Percentiles rank a stretch among this genome's conserved stretches.
phyloP scores from a whole-genome alignment of 2,329 filamentous ascomycete genomes.

The Xylariomycetidae sp. region DNA sequence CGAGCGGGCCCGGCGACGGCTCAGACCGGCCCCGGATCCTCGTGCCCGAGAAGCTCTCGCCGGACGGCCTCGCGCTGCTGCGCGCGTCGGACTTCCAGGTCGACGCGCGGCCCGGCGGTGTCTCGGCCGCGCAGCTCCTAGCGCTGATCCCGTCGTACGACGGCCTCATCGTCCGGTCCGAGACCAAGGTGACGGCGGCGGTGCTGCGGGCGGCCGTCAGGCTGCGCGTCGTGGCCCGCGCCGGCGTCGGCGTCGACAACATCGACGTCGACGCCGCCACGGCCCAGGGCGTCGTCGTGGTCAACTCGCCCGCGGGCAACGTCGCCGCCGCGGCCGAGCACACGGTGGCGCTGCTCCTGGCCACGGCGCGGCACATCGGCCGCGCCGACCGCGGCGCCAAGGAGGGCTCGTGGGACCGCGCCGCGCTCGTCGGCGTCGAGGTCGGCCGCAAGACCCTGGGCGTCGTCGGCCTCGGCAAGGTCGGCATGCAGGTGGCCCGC shows the following conservation, averaged over 20 bases:
- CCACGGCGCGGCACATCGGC: constrained; percentile 69
- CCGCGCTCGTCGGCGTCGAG: constrained; percentile 70
- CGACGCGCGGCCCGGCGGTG: constrained; percentile 56
- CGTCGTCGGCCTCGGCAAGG: constrained; percentile 77
- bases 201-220: constrained; percentile 63
- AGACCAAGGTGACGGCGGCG: constrained; percentile 71
- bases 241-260: constrained; percentile 80
- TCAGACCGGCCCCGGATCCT: constrained; percentile 51
- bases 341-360: constrained; percentile 69
- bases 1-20: no score
- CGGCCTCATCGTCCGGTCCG: constrained; percentile 73
- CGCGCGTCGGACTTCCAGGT: constrained; percentile 60
- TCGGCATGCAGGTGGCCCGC: constrained; percentile 75
- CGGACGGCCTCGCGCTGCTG: constrained; percentile 70
- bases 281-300: constrained; percentile 68
- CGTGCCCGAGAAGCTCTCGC: constrained; percentile 74
- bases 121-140: constrained; percentile 60
- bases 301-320: constrained; percentile 76
- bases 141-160: constrained; percentile 67
- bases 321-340: constrained; percentile 78
- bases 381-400: constrained; percentile 67
- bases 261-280: constrained; percentile 73
- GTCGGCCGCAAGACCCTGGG: constrained; percentile 73
- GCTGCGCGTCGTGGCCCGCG: constrained; percentile 73
- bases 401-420: constrained; percentile 69